A percentile compares a stretch with the other conserved stretches of the same genome.
Conservation (phyloP, 371 early-diverging fungal genomes). For the Mucor sp. region DNA sequence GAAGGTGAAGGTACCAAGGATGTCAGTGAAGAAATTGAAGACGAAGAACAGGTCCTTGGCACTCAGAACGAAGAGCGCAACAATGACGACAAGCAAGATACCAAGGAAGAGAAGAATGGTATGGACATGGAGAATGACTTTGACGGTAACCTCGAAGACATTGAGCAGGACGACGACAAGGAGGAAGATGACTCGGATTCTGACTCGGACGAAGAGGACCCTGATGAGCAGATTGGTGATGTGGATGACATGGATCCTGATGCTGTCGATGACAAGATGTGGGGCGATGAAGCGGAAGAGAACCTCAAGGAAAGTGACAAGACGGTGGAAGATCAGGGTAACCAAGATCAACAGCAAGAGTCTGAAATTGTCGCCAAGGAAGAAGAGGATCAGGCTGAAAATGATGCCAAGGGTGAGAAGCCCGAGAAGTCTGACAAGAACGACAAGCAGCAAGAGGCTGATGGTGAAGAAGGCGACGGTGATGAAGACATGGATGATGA, state of each 20-base stretch:
- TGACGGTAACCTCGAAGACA: slow-evolving; percentile 91
- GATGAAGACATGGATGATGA: slow-evolving; percentile 48
- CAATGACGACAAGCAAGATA: slow-evolving; percentile 60
- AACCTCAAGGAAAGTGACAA: slow-evolving; percentile 68
- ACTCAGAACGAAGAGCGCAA: slow-evolving; percentile 74
- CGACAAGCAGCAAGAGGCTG: slow-evolving; percentile 36
- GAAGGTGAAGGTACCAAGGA: slow-evolving; percentile 95
- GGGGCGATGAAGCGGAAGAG: slow-evolving; percentile 88
- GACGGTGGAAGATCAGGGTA: slow-evolving; percentile 59
- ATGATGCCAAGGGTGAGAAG: slow-evolving; percentile 34
- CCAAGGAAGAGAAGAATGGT: slow-evolving; percentile 89
- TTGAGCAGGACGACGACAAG: slow-evolving; percentile 73
- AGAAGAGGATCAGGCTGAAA: slow-evolving; percentile 51
- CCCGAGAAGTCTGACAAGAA: slow-evolving; percentile 28
- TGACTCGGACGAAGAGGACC: slow-evolving; percentile 61
- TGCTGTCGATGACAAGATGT: slow-evolving; percentile 96
- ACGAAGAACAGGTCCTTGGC: slow-evolving; percentile 94
- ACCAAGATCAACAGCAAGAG: slow-evolving; percentile 55
- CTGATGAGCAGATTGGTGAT: slow-evolving; percentile 92
- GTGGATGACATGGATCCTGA: slow-evolving; percentile 87
- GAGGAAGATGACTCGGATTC: slow-evolving; percentile 49
- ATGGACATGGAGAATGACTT: slow-evolving; percentile 97
- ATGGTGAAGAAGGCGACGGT: slow-evolving; percentile 55
- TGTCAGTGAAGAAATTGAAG: slow-evolving; percentile 95
- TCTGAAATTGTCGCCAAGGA: slow-evolving; percentile 74